phyloP scores from a whole-genome alignment of 2,329 filamentous ascomycete genomes.

The Aspergillus sp. region DNA sequence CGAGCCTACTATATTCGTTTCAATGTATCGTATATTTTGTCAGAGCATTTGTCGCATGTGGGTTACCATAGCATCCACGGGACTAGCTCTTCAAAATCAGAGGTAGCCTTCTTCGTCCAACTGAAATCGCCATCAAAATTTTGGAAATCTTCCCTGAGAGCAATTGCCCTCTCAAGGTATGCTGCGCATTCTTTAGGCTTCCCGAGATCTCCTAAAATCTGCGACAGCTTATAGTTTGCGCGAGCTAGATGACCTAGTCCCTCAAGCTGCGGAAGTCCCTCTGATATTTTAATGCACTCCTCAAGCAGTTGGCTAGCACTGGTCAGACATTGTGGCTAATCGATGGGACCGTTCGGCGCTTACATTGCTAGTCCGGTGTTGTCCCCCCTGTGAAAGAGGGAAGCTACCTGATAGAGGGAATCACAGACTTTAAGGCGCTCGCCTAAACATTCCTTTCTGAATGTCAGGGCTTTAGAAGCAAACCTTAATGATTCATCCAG shows the following conservation, averaged over 20 bases:
- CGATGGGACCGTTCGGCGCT: background rate
- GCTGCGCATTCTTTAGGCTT: background rate
- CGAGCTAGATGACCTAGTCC: constrained; percentile 14
- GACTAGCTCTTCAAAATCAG: constrained; percentile 12
- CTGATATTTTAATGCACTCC: constrained; percentile 13
- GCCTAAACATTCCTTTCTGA: constrained; percentile 10
- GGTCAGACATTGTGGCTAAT: constrained; percentile 3
- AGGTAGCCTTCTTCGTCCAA: background rate
- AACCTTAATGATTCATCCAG: constrained; percentile 5
- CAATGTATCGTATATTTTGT: background rate
- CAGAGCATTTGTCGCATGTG: background rate
- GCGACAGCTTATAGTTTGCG: constrained; percentile 11
- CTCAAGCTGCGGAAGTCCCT: constrained; percentile 5
- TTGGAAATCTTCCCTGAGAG: background rate
- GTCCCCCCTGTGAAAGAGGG: background rate
- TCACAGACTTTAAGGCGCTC: constrained; percentile 17
- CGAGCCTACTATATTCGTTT: background rate
- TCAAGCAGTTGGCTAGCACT: constrained; percentile 8
- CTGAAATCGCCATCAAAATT: constrained; percentile 1
- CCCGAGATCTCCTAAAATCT: constrained; percentile 1
- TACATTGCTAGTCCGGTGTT: background rate
- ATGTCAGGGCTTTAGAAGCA: constrained; percentile 11
- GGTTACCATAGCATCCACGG: constrained; percentile 18
- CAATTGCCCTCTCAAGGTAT: constrained; percentile 2
- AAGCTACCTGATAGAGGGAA: constrained; percentile 14